Conservation (phyloP, 257 asterid species). For the Nyctanthes arbortristis region DNA sequence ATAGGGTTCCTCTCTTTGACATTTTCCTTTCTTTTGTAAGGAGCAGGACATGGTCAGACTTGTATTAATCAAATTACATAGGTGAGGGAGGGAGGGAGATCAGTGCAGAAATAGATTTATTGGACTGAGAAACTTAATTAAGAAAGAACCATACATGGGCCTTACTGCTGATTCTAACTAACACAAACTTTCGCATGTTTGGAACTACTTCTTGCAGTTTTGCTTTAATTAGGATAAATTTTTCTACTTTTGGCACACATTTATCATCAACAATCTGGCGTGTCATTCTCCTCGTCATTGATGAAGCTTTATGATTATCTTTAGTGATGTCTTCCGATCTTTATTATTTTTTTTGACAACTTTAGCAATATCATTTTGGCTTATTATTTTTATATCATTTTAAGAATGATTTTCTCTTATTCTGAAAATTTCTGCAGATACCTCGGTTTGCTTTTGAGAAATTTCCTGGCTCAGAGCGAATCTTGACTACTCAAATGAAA, state of each 20-base stretch:
- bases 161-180: not conserved
- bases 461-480: conserved; percentile 97
- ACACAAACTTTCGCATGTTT: not conserved
- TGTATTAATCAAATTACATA: too few species aligned
- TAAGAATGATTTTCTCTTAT: conserved; percentile 4
- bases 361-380: not conserved
- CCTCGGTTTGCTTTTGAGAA: conserved; percentile 96
- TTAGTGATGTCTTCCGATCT: not conserved
- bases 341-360: too few species aligned
- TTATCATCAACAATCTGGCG: not conserved
- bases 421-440: conserved; percentile 53
- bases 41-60: too few species aligned
- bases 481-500: conserved; percentile 95
- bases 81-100: not conserved
- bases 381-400: not conserved
- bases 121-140: not conserved
- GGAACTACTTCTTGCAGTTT: not conserved
- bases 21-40: too few species aligned
- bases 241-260: not conserved
- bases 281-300: not conserved
- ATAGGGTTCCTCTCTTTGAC: too few species aligned
- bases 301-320: not conserved
- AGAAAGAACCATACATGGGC: not conserved
- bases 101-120: not conserved
- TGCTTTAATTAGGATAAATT: not conserved